Evolutionary conservation across 208 protist genomes (phyloP), one percentile per base, ranked within the genome.

Genomic region (Trypanosoma brucei): DNA sequence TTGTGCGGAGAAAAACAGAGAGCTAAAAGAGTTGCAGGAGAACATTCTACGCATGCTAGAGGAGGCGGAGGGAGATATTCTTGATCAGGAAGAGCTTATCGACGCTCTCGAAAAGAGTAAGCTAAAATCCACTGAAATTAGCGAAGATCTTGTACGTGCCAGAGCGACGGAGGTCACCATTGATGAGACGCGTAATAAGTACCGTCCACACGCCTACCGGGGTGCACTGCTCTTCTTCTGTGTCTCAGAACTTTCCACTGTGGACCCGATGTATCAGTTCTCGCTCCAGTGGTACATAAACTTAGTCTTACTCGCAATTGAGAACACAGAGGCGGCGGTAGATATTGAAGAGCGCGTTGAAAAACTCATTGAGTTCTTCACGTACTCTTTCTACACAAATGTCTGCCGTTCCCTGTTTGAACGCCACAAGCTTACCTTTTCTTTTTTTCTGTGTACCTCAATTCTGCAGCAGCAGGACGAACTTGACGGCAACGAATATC

Each of bases 371-470:
- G 92, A 99, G 56, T 97, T 87, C 80, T 98, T 98, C 70, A 99
- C 97, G 7, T 97, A 95, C 71, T 92, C 83, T 50, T 91, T 99
- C 70, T 99, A 98, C 83, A 78, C 80, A 62, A 98, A 98, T 80
- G 95, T 99, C 33, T 99, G 97, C 89, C 85, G 98, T 44, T 98
- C 96, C 7, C 82, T 99, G 40, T 99, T 99, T 76, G 98, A 99
- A 75, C 88, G 83, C 75, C 97, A 99, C 80, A 99, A 99, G 83
- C 75, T 97, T 37, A 92, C 98, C 34, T 99, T 99, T 79, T 98
- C 97, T 49, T 99, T 99, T 70, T 88, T 94, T 59, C 71, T 99
- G 40, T 96, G 90, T 72, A 78, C 90, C 22, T 87, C 83, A 37
- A 92, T 97, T 30, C 81, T 97, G 53, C 74, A 86, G 64, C 79